These are phyloP conservation scores for Eurotiales sp. DNA, from an alignment of 2,329 filamentous ascomycete species.

Conservation along the genomic window DNA sequence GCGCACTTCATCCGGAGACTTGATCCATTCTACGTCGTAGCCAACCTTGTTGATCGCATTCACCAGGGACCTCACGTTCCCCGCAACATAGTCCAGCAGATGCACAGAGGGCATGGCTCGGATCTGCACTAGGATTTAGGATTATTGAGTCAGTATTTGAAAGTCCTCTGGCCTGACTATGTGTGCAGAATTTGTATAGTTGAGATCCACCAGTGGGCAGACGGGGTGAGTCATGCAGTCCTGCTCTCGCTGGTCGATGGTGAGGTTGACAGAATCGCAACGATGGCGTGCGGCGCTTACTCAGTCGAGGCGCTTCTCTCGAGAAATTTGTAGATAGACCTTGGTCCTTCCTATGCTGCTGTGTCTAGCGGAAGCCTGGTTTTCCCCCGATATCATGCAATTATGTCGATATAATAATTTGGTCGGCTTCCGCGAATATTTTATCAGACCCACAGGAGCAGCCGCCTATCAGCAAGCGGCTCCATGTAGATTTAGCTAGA, in stretches of 20 bases:
- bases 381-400: neutral
- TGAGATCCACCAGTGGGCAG: neutral
- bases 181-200: neutral
- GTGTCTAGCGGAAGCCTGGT: neutral
- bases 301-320: neutral
- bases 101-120: constrained; percentile 46
- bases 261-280: neutral
- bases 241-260: neutral
- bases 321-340: neutral
- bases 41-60: constrained; percentile 97
- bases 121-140: neutral
- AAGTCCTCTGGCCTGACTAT: neutral
- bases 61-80: constrained; percentile 91
- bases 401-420: neutral
- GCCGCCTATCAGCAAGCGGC: constrained; percentile 9
- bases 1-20: constrained; percentile 74
- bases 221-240: constrained; percentile 12
- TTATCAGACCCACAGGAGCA: constrained; percentile 8
- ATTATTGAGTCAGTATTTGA: neutral
- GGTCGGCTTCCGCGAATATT: constrained; percentile 7
- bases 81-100: constrained; percentile 80
- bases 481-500: neutral
- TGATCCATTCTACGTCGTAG: constrained; percentile 90
- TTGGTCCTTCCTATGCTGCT: neutral
- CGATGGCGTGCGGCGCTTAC: neutral